Percentiles rank a stretch among this genome's conserved stretches.
These are phyloP conservation scores for Nyctanthes arbortristis DNA, from an alignment of 257 asterid species.

Conservation along the genomic window DNA sequence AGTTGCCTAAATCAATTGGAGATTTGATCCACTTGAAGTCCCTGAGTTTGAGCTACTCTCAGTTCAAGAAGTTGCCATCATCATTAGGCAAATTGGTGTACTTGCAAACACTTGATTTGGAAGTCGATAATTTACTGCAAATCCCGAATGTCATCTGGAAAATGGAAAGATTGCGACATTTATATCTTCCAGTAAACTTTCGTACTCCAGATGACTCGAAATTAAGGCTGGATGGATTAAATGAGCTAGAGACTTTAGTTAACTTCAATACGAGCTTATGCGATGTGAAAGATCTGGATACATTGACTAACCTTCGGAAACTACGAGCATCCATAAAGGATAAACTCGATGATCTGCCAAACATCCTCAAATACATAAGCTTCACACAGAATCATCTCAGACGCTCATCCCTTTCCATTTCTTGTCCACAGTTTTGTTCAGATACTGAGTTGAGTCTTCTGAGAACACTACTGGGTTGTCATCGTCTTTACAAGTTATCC, in stretches of 20 bases:
- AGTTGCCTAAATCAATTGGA: slow-evolving; percentile 29
- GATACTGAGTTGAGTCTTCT: slow-evolving; percentile 27
- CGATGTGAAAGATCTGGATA: slow-evolving; percentile 42
- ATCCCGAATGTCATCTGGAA: slow-evolving; percentile 44
- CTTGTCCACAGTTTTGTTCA: slow-evolving; percentile 33
- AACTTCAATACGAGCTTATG: slow-evolving; percentile 44
- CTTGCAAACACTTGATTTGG: slow-evolving; percentile 41
- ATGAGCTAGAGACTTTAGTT: slow-evolving; percentile 37
- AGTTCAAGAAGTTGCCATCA: slow-evolving; percentile 41
- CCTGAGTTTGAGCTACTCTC: slow-evolving; percentile 40
- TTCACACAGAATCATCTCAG: slow-evolving; percentile 32
- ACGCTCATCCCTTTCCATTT: slow-evolving; percentile 36
- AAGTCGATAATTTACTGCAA: slow-evolving; percentile 20
- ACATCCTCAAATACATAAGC: slow-evolving; percentile 41
- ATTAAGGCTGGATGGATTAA: slow-evolving; percentile 31
- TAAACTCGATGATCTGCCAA: slow-evolving; percentile 30
- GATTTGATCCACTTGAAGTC: slow-evolving; percentile 34
- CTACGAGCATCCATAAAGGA: slow-evolving; percentile 35
- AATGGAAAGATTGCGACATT: slow-evolving; percentile 31
- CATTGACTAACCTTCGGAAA: slow-evolving; percentile 37
- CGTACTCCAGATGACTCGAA: slow-evolving; percentile 23
- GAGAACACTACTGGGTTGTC: slow-evolving; percentile 31
- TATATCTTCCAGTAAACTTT: slow-evolving; percentile 43
- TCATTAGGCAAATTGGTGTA: slow-evolving; percentile 32
- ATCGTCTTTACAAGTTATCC: slow-evolving; percentile 31